Base-by-base conservation (phyloP, 352 stramenopile genomes). In the Globisporangium sylvaticum region DNA sequence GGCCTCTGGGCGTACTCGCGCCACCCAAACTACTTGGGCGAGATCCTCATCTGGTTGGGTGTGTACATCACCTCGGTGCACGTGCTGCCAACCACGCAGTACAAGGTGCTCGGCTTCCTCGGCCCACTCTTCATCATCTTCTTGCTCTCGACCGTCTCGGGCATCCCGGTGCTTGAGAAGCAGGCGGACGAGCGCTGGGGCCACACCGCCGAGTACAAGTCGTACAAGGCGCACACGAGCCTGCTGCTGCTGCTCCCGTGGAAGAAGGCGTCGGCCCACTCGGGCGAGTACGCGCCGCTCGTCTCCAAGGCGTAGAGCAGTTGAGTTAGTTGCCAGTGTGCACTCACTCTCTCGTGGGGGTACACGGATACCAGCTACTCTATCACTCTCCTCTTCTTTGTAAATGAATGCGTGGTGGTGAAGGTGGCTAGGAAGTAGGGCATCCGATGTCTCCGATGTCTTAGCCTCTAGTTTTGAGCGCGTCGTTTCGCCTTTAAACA, bases 1-100 rank as follows among this genome's bases (percentile, higher is more conserved):
- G 90, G 90, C 0, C 74, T 97, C 3, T 97, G 90, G 90, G 65
- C 70, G 58, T 96, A 92, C 66, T 94, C 79, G 66, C 85, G 91
- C 27, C 93, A 98, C 83, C 93, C 93, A 3, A 98, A 97, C 72
- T 98, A 98, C 76, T 84, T 94, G 32, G 91, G 90, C 25, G 93
- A 98, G 79, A 92, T 97, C 58, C 61, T 90, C 27, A 91, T 97
- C 74, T 97, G 91, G 91, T 52, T 88, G 58, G 81, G 78, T n/a
- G 68, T 88, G 52, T 90, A 87, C 69, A 29, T 81, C 34, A 64
- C 76, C 46, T 66, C 65, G 0, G 76, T 83, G 32, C 79, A 80
- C 65, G 75, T 76, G 48, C 66, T 92, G 37, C 74, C 75, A 8
- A 80, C 70, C n/a, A 65, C 72, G 24, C 67, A 74, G 58, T 65